phyloP scores from a whole-genome alignment of 345 rosid species.

The Geranium brycei region DNA sequence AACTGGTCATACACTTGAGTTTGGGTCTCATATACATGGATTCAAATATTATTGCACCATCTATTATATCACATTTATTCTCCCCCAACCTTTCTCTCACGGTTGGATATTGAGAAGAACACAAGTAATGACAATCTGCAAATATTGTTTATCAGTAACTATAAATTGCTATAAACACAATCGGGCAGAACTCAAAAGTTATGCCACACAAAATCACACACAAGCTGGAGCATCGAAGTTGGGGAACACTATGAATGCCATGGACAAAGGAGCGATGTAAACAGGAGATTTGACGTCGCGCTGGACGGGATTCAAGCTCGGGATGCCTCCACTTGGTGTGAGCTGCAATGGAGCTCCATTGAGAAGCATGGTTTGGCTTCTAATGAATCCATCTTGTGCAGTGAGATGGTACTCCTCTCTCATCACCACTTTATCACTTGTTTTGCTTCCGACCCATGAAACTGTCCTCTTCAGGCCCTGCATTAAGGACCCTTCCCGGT shows the following conservation, averaged over 20 bases:
- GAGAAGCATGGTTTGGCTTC: constrained; percentile 56
- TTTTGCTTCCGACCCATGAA: constrained; percentile 47
- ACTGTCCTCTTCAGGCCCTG: constrained; percentile 45
- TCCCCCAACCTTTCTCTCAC: too few species aligned
- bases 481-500: constrained; percentile 22
- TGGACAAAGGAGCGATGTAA: constrained; percentile 39
- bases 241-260: constrained; percentile 67
- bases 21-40: too few species aligned
- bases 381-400: constrained; percentile 50
- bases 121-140: too few species aligned
- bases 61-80: too few species aligned
- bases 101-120: too few species aligned
- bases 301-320: constrained; percentile 44
- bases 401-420: constrained; percentile 91
- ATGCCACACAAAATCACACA: constrained; percentile 11
- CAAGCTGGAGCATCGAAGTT: constrained; percentile 69
- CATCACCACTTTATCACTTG: constrained; percentile 23
- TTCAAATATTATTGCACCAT: too few species aligned
- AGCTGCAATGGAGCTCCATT: constrained; percentile 61
- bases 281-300: constrained; percentile 35
- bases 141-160: too few species aligned
- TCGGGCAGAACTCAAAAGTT: background rate
- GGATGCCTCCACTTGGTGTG: constrained; percentile 39
- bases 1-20: too few species aligned
- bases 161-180: too few species aligned